phyloP scores from a whole-genome alignment of 257 asterid species.

The Solanum dulcamara region DNA sequence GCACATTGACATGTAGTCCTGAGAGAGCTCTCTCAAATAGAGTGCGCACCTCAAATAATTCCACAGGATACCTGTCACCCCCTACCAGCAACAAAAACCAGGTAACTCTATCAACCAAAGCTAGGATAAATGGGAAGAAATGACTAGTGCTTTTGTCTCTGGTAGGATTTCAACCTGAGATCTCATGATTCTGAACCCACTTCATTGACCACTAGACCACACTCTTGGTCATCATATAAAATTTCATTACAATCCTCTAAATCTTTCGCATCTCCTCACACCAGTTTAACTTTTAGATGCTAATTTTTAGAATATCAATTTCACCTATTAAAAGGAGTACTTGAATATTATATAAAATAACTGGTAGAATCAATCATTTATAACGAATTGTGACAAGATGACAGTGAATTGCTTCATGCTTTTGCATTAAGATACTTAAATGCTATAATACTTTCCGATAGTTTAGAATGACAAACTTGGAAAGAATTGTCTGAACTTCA shows the following conservation, averaged over 20 bases:
- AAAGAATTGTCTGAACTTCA: slow-evolving; percentile 29
- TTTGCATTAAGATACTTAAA: not conserved
- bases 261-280: not conserved
- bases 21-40: not conserved
- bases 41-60: not conserved
- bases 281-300: not conserved
- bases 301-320: not conserved
- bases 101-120: not conserved
- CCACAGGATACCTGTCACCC: not conserved
- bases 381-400: not conserved
- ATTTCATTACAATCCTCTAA: not conserved
- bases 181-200: not conserved
- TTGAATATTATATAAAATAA: not conserved
- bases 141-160: not conserved
- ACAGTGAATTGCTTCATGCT: not conserved
- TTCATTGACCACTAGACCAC: not conserved
- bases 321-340: not conserved
- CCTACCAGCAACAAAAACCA: not conserved
- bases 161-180: not conserved
- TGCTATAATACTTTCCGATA: not conserved
- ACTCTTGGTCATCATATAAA: not conserved
- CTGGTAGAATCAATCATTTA: not conserved
- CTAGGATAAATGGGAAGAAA: not conserved
- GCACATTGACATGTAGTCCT: not conserved
- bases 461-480: slow-evolving; percentile 25